These are phyloP conservation scores for Fusarium papillatum DNA, from an alignment of 2,329 filamentous ascomycete species.

Conservation along the genomic window DNA sequence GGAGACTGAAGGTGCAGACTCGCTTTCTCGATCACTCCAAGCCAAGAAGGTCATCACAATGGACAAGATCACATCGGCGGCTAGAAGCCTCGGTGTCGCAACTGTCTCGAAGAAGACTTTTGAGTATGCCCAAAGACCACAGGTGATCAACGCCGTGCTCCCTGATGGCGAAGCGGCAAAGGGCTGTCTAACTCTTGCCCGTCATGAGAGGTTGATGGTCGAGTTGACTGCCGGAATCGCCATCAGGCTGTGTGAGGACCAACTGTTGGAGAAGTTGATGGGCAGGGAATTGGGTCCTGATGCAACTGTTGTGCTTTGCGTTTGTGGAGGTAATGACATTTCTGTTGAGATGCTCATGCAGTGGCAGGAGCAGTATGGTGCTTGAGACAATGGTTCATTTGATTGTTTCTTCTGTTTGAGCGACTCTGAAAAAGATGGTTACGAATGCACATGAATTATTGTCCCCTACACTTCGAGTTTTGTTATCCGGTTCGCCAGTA, in stretches of 20 bases:
- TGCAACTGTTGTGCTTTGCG: constrained; percentile 46
- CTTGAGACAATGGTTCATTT: neutral
- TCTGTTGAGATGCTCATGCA: constrained; percentile 48
- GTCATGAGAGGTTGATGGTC: constrained; percentile 47
- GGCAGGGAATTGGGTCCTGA: constrained; percentile 38
- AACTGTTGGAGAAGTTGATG: constrained; percentile 31
- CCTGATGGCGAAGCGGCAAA: constrained; percentile 44
- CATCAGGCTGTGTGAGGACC: constrained; percentile 46
- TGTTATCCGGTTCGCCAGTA: rapidly evolving
- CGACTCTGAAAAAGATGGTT: neutral
- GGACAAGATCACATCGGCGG: constrained; percentile 77
- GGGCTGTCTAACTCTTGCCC: constrained; percentile 44
- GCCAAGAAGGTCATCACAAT: constrained; percentile 71
- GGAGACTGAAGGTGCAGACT: constrained; percentile 81
- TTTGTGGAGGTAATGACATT: constrained; percentile 50
- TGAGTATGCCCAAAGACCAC: constrained; percentile 44
- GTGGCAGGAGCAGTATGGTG: constrained; percentile 35
- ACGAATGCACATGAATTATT: neutral
- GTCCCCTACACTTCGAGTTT: neutral
- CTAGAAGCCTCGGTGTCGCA: constrained; percentile 77
- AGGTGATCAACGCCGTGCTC: constrained; percentile 44
- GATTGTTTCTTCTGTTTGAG: neutral
- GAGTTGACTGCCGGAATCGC: constrained; percentile 48
- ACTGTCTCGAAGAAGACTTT: constrained; percentile 69
- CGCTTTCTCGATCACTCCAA: constrained; percentile 69